phyloP scores from a whole-genome alignment of 2,329 filamentous ascomycete species.

The Penicillium vulpinum region DNA sequence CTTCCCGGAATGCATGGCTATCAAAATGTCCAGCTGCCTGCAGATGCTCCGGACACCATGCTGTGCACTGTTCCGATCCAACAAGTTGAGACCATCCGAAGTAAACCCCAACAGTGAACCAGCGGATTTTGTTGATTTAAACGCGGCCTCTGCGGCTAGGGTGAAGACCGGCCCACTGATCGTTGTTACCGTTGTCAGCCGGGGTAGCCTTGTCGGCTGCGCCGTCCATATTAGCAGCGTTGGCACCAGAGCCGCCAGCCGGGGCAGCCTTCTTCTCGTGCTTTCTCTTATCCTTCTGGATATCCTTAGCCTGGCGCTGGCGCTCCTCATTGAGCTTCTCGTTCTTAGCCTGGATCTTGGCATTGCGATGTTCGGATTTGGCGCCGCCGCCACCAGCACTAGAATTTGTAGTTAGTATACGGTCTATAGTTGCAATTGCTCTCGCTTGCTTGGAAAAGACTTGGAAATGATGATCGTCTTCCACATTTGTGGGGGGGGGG shows the following conservation, averaged over 20 bases:
- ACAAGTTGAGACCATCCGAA: not conserved
- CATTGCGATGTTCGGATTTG: conserved; percentile 68
- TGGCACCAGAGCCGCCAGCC: conserved; percentile 27
- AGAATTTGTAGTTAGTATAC: conserved; percentile 8
- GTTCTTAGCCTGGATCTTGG: conserved; percentile 85
- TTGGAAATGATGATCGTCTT: not conserved
- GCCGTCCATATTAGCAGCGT: conserved; percentile 15
- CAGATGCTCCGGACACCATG: conserved; percentile 5
- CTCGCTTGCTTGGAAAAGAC: not conserved
- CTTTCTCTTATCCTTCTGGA: conserved; percentile 47
- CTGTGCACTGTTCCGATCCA: conserved; percentile 1
- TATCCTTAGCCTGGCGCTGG: conserved; percentile 52
- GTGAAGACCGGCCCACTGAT: conserved; percentile 42
- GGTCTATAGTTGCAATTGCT: not conserved
- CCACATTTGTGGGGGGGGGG: not conserved
- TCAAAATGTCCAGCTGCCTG: conserved; percentile 1
- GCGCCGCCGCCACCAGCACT: conserved; percentile 75
- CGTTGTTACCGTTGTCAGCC: conserved; percentile 6
- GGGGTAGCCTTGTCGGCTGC: conserved; percentile 8
- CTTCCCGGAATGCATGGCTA: conserved; percentile 1
- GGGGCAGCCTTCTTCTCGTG: conserved; percentile 22
- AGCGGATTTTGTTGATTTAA: conserved; percentile 8
- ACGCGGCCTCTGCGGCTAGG: conserved; percentile 46
- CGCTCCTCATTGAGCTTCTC: conserved; percentile 73
- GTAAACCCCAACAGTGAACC: not conserved